phyloP scores from a whole-genome alignment of 306 rosid species.

The Prosopis cineraria region DNA sequence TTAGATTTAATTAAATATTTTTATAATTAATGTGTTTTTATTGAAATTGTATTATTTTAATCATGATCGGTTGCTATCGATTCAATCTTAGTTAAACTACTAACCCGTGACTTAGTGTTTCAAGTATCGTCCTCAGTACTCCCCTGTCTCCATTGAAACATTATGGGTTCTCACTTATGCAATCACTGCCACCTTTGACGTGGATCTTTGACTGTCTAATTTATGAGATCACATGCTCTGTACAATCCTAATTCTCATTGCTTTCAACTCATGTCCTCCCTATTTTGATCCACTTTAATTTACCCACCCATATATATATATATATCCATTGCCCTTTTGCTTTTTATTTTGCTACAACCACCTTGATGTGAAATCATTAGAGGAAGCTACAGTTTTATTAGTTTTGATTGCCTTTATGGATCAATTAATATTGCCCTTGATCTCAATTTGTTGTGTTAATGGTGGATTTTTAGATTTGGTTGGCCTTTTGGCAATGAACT shows the following conservation, averaged over 20 bases:
- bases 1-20: too few relatives aligned
- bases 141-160: not conserved
- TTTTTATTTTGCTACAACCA: not conserved
- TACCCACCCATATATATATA: not conserved
- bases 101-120: too few relatives aligned
- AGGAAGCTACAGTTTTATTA: not conserved
- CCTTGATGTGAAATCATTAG: not conserved
- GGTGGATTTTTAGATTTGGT: not conserved
- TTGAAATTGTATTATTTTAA: too few relatives aligned
- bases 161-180: not conserved
- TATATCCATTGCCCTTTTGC: not conserved
- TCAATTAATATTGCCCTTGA: not conserved
- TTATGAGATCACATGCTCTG: not conserved
- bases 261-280: not conserved
- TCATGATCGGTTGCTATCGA: too few relatives aligned
- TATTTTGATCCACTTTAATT: not conserved
- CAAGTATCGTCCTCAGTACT: conserved; percentile 15
- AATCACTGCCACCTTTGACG: not conserved
- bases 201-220: not conserved
- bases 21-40: too few relatives aligned
- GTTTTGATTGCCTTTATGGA: not conserved
- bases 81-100: too few relatives aligned
- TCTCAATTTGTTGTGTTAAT: conserved; percentile 9
- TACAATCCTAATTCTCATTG: not conserved
- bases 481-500: not conserved